phyloP scores from a whole-genome alignment of 1,139 yeast genomes.

The Candida labiduridarum region DNA sequence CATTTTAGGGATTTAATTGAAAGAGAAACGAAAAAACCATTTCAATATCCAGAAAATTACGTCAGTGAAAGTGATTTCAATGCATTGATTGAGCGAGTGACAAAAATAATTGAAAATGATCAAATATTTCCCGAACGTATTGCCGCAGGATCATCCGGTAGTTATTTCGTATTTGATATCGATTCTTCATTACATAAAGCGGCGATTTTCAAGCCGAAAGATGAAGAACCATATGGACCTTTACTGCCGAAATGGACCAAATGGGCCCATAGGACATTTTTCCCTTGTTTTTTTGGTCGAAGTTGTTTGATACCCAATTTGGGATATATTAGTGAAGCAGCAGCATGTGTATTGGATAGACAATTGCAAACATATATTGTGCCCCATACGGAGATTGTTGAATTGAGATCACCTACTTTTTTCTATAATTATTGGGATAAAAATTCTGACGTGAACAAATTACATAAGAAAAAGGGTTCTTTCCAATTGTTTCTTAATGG shows the following conservation, averaged over 20 bases:
- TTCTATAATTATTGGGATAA: constrained; percentile 58
- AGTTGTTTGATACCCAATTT: constrained; percentile 72
- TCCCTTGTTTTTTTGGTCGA: constrained; percentile 78
- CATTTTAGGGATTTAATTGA: constrained; percentile 19
- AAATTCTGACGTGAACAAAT: constrained; percentile 18
- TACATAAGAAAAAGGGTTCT: constrained; percentile 62
- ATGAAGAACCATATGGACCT: constrained; percentile 83
- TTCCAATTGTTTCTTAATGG: constrained; percentile 65
- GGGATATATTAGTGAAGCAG: constrained; percentile 74
- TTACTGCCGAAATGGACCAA: constrained; percentile 80
- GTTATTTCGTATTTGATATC: constrained; percentile 54
- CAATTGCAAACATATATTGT: constrained; percentile 62
- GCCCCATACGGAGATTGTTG: constrained; percentile 65
- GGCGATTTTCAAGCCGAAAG: constrained; percentile 78
- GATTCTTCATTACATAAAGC: constrained; percentile 23
- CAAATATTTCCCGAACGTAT: constrained; percentile 51
- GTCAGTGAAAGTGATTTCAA: constrained; percentile 24
- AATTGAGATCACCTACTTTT: constrained; percentile 55
- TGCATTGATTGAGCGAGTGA: constrained; percentile 21
- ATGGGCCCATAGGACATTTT: constrained; percentile 75
- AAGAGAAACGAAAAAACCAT: constrained; percentile 10
- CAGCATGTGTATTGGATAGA: constrained; percentile 66
- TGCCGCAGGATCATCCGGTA: constrained; percentile 70
- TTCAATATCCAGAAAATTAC: constrained; percentile 25
- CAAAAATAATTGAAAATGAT: constrained; percentile 26